Conservation (phyloP, 1,284 basidiomycete genomes). For the Ustilago lituana region DNA sequence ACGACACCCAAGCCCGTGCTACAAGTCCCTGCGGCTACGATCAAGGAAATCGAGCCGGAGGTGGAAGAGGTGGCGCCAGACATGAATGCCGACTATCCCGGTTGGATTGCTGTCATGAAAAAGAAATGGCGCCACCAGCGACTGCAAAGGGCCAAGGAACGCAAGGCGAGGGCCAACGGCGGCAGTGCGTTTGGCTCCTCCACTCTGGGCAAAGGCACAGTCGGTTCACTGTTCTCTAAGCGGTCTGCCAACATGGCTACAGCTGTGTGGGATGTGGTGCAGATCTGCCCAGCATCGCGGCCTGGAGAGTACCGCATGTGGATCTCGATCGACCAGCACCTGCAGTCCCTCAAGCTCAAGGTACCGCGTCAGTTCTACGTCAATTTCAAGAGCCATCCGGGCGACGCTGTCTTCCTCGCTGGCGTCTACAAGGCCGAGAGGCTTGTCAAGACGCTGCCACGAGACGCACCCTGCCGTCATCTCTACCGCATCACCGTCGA, state of each 20-base stretch:
- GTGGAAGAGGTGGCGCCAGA: slow-evolving; percentile 55
- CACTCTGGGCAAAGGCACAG: slow-evolving; percentile 48
- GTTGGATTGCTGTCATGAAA: slow-evolving; percentile 82
- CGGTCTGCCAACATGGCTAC: slow-evolving; percentile 75
- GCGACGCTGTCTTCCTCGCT: slow-evolving; percentile 73
- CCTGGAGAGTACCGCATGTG: slow-evolving; percentile 89
- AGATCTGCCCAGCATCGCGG: slow-evolving; percentile 80
- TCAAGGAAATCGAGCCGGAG: slow-evolving; percentile 34
- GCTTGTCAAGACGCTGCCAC: slow-evolving; percentile 81
- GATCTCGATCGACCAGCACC: slow-evolving; percentile 83
- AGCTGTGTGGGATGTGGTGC: slow-evolving; percentile 90
- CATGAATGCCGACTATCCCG: slow-evolving; percentile 74
- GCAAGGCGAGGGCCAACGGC: slow-evolving; percentile 62
- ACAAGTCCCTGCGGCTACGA: slow-evolving; percentile 11
- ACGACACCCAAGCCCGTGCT: slow-evolving; percentile 11
- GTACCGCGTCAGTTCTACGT: slow-evolving; percentile 93
- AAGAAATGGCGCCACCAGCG: slow-evolving; percentile 79
- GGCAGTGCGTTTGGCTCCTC: slow-evolving; percentile 12
- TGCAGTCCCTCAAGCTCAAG: slow-evolving; percentile 81
- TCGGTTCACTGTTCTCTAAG: slow-evolving; percentile 79
- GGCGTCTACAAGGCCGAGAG: slow-evolving; percentile 76
- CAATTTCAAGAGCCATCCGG: slow-evolving; percentile 79
- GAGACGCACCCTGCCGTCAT: slow-evolving; percentile 79
- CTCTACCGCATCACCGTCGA: slow-evolving; percentile 85
- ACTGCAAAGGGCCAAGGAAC: slow-evolving; percentile 65